Conservation (phyloP, 495 filamentous ascomycete genomes). For the Collariella sp. region DNA sequence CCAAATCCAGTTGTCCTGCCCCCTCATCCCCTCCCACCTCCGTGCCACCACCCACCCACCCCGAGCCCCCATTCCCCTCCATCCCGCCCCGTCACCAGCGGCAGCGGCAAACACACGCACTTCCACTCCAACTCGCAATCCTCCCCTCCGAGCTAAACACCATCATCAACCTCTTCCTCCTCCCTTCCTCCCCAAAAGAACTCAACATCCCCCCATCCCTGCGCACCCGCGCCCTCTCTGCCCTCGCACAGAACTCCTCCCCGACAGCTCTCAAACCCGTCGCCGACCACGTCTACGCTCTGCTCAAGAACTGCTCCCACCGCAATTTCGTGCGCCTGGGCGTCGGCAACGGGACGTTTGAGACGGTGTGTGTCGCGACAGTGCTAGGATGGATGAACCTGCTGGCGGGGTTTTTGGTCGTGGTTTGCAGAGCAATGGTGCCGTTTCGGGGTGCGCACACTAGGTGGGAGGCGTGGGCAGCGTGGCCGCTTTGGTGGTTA, state of each 20-base stretch:
- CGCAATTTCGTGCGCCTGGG: conserved; percentile 42
- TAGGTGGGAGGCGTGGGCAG: conserved; percentile 30
- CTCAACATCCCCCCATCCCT: conserved; percentile 35
- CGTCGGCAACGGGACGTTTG: conserved; percentile 38
- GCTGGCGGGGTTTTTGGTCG: conserved; percentile 26
- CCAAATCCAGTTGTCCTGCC: conserved; percentile 14
- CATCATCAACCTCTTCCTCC: conserved; percentile 31
- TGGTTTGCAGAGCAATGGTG: conserved; percentile 26
- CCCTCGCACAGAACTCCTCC: conserved; percentile 18
- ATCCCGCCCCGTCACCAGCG: conserved; percentile 1
- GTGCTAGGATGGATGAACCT: conserved; percentile 28
- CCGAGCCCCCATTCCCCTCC: background rate
- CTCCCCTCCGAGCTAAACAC: conserved; percentile 27
- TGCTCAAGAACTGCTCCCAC: conserved; percentile 44
- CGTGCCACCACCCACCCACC: background rate
- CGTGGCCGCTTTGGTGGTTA: conserved; percentile 36
- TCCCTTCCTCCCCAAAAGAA: conserved; percentile 31
- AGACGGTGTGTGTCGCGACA: conserved; percentile 36
- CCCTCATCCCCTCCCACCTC: conserved; percentile 6
- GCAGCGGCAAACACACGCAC: background rate
- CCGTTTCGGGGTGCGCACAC: conserved; percentile 26
- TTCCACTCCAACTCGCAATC: conserved; percentile 5
- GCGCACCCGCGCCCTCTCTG: conserved; percentile 23
- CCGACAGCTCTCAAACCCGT: conserved; percentile 26
- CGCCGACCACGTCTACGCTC: conserved; percentile 37